A percentile compares a stretch with the other conserved stretches of the same genome.
phyloP scores from a whole-genome alignment of 2,329 filamentous ascomycete species.

The Beauveria sp. region DNA sequence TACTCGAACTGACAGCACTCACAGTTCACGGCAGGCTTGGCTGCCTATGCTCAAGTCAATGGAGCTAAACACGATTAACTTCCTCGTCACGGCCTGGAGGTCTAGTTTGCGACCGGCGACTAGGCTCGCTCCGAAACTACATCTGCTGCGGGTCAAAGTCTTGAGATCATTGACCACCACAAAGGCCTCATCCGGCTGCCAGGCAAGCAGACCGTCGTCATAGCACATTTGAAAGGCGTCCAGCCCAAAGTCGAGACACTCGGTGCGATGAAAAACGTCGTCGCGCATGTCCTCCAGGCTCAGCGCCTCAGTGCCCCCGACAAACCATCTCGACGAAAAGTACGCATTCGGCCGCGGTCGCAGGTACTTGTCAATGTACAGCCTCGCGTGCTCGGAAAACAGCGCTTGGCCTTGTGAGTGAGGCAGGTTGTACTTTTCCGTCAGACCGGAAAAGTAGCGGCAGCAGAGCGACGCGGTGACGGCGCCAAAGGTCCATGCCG shows the following conservation, averaged over 20 bases:
- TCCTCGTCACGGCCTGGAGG: slow-evolving; percentile 17
- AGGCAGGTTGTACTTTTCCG: slow-evolving; percentile 13
- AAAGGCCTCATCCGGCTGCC: slow-evolving; percentile 17
- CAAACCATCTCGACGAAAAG: neutral
- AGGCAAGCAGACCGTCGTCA: slow-evolving; percentile 19
- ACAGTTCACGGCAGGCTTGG: slow-evolving; percentile 6
- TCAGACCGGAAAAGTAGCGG: slow-evolving; percentile 22
- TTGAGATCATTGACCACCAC: slow-evolving; percentile 21
- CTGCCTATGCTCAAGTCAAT: neutral
- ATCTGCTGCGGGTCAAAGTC: slow-evolving; percentile 15
- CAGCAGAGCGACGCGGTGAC: slow-evolving; percentile 17
- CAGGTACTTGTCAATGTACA: slow-evolving; percentile 11
- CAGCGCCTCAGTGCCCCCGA: neutral
- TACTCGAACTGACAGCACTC: neutral
- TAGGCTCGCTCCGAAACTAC: slow-evolving; percentile 13
- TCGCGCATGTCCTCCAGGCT: neutral
- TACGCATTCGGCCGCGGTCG: slow-evolving; percentile 5
- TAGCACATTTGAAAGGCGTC: slow-evolving; percentile 16
- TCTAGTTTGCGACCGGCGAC: slow-evolving; percentile 14
- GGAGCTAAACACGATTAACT: slow-evolving; percentile 16
- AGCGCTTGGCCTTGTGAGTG: slow-evolving; percentile 3
- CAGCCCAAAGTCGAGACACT: slow-evolving; percentile 11
- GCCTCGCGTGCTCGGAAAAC: neutral
- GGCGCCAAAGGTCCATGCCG: slow-evolving; percentile 18
- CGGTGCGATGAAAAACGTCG: neutral